Evolutionary conservation across 352 stramenopile genomes (phyloP).

Genomic region (Phytophthora pistaciae): DNA sequence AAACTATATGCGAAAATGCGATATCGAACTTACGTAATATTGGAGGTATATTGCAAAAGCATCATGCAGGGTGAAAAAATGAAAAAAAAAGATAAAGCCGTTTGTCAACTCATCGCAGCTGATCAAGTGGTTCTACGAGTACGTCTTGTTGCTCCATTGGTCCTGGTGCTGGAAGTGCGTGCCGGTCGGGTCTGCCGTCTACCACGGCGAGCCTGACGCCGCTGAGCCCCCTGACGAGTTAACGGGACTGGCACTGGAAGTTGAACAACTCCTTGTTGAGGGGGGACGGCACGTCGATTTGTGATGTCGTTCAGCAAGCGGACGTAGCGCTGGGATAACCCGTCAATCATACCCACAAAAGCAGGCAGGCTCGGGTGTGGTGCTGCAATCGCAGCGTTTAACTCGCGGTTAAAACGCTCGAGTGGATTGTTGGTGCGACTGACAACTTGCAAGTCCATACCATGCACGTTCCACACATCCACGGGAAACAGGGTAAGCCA

Average conservation of each 20-base stretch:
- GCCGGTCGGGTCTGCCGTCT: neutral
- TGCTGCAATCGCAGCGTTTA: neutral
- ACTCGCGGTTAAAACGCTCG: neutral
- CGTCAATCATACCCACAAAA: constrained; percentile 5
- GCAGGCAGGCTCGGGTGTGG: neutral
- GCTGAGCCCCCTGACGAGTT: neutral
- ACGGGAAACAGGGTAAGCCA: neutral
- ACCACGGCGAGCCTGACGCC: neutral
- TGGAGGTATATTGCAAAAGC: no score
- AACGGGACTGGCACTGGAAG: neutral
- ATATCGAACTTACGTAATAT: no score
- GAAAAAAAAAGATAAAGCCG: no score
- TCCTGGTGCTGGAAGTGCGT: no score
- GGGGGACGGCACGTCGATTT: neutral
- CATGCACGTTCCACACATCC: constrained; percentile 2
- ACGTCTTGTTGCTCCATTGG: no score
- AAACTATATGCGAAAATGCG: no score
- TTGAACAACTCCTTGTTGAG: neutral
- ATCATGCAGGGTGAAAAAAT: no score
- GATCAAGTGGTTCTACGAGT: no score
- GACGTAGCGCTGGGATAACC: neutral
- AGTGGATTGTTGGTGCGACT: constrained; percentile 1
- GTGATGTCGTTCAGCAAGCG: neutral
- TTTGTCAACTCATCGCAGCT: no score
- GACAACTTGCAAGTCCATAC: neutral